These are phyloP conservation scores for Globisporangium okanoganense DNA, from an alignment of 352 stramenopile species.

Conservation along the genomic window DNA sequence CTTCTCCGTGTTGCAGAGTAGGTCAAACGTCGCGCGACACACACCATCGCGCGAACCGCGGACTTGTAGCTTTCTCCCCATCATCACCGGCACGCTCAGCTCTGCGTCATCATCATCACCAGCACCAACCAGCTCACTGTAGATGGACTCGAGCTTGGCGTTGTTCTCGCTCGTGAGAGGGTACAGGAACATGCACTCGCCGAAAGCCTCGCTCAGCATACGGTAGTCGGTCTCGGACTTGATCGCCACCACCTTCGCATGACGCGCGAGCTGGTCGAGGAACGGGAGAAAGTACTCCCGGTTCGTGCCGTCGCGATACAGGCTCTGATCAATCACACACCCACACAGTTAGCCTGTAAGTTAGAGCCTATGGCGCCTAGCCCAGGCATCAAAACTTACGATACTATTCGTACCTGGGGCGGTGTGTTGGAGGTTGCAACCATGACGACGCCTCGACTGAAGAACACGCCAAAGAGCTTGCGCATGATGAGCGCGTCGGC, in stretches of 20 bases:
- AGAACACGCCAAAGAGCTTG: constrained; percentile 93
- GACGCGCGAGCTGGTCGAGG: constrained; percentile 89
- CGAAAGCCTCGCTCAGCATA: constrained; percentile 31
- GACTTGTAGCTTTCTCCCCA: constrained; percentile 61
- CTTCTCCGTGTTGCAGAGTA: constrained; percentile 93
- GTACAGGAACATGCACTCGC: constrained; percentile 49
- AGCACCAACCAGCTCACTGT: constrained; percentile 33
- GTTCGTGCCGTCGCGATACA: constrained; percentile 96
- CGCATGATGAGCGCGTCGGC: constrained; percentile 96
- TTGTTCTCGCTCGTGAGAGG: constrained; percentile 35
- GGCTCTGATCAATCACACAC: constrained; percentile 34
- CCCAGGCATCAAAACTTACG: background rate
- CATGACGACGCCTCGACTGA: constrained; percentile 87
- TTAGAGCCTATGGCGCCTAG: background rate
- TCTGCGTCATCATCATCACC: constrained; percentile 21
- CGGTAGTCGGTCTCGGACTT: constrained; percentile 75
- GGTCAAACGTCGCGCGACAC: constrained; percentile 85
- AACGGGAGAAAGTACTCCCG: constrained; percentile 97
- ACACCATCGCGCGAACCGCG: constrained; percentile 37
- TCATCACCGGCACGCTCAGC: constrained; percentile 73
- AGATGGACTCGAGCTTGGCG: constrained; percentile 38
- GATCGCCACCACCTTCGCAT: constrained; percentile 82
- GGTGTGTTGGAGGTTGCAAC: constrained; percentile 95
- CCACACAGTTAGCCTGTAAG: background rate
- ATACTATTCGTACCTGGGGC: constrained; percentile 47